Percentiles rank a stretch among this genome's conserved stretches.
phyloP scores from a whole-genome alignment of 2,329 filamentous ascomycete species.

The Aspergillus costaricaensis region DNA sequence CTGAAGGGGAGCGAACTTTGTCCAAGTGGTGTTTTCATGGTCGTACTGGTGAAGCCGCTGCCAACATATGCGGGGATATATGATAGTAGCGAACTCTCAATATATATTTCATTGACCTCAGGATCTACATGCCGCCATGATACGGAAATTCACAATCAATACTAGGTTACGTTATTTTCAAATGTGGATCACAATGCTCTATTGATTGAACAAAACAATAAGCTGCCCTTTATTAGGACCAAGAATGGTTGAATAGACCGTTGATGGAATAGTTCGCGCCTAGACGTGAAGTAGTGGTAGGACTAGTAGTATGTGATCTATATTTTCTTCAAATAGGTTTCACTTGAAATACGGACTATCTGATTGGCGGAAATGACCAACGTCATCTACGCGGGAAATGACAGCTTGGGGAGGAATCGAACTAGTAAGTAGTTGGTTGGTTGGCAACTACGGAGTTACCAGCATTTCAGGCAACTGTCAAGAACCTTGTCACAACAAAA shows the following conservation, averaged over 20 bases:
- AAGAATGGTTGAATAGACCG: neutral
- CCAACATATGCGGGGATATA: neutral
- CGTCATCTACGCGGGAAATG: neutral
- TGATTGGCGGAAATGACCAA: conserved; percentile 7
- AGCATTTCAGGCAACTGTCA: neutral
- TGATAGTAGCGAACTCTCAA: no score
- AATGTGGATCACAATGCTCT: neutral
- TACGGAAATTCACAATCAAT: neutral
- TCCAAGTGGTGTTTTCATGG: no score
- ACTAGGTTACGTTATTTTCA: neutral
- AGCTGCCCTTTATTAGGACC: neutral
- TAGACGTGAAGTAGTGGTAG: neutral
- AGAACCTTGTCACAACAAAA: neutral
- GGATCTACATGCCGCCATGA: neutral
- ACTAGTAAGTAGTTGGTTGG: neutral
- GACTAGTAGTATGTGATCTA: neutral
- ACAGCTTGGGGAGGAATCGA: neutral
- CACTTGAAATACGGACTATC: neutral
- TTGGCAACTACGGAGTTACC: neutral
- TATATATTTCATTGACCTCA: neutral
- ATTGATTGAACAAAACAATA: neutral
- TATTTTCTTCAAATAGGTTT: neutral
- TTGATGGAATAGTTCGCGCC: neutral
- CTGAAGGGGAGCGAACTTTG: neutral
- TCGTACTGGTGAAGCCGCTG: neutral